Base-by-base conservation (phyloP, 768 basidiomycete species). In the Hebeloma cylindrosporum region DNA sequence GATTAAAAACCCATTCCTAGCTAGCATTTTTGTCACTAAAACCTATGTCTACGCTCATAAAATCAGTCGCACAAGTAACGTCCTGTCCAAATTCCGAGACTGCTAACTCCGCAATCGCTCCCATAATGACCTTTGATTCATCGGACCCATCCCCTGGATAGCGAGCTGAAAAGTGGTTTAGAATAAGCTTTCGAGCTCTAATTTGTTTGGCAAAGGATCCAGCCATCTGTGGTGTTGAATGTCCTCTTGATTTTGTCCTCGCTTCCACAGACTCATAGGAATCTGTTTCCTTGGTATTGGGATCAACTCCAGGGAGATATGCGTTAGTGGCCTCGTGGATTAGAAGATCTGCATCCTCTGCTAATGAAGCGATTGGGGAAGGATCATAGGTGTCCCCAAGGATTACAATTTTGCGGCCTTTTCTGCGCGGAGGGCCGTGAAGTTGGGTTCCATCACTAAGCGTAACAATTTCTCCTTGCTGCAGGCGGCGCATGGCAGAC, bases 241-340 rank as follows among this genome's bases (percentile, higher is more conserved):
- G 93, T 0, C 93, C 93, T 59, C 89, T 77, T 2, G 80, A 82
- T 60, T 72, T 84, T 5, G 89, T 70, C 45, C 81, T 77, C 27
- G 64, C 63, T 56, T 88, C 78, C 5, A 92, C 78, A 10, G 57
- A 73, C 54, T 79, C 75, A 48, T 75, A 75, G 5, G 81, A 84
- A 44, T 89, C 88, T 2, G 60, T 64, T 2, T 66, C 63, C 60
- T 85, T 87, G 10, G 82, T 84, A 20, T 67, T 61, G 5, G 66
- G 59, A 51, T 88, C 83, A 47, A 88, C 62, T 3, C 73, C 77
- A 1, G 82, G 83, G 3, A 96, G 66, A 66, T 86, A 80, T 2
- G 91, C 88, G 59, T 94, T 95, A 7, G 92, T 95, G 7, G 88
- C 87, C 65, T 96, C 93, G 57, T 96, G 93, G 22, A 95, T 72